phyloP scores from a whole-genome alignment of 495 filamentous ascomycete species.

The Neurospora sp. region DNA sequence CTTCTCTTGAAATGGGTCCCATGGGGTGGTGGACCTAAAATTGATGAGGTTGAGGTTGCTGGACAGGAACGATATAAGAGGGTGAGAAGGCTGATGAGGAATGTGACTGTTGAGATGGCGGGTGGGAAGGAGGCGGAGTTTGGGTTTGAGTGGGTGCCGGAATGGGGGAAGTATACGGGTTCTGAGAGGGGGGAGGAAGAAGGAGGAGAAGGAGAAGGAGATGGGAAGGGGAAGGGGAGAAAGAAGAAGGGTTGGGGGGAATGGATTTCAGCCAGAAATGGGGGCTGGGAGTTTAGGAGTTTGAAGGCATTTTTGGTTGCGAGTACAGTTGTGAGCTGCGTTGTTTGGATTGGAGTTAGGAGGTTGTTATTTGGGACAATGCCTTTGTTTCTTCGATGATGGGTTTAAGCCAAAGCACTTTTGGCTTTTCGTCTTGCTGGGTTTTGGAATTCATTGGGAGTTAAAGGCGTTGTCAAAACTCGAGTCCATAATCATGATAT shows the following conservation, averaged over 20 bases:
- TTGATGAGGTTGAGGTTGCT: slow-evolving; percentile 20
- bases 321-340: background rate
- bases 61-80: background rate
- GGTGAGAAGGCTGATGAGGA: background rate
- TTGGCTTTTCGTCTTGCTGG: background rate
- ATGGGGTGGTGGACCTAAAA: no score
- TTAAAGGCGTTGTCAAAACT: background rate
- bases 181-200: slow-evolving; percentile 1
- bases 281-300: background rate
- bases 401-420: background rate
- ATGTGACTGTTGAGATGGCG: slow-evolving; percentile 10
- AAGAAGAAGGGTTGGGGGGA: background rate
- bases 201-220: background rate
- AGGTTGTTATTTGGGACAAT: background rate
- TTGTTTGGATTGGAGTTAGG: background rate
- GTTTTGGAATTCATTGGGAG: background rate
- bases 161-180: slow-evolving; percentile 14
- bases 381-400: background rate
- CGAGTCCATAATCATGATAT: background rate
- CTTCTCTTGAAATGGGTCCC: no score
- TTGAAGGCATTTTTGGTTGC: background rate
- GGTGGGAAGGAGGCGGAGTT: slow-evolving; percentile 38
- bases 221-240: background rate
- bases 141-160: slow-evolving; percentile 57
- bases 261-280: background rate